Conservation (phyloP, 305 asterid genomes). For the Fraxinus baroniana region DNA sequence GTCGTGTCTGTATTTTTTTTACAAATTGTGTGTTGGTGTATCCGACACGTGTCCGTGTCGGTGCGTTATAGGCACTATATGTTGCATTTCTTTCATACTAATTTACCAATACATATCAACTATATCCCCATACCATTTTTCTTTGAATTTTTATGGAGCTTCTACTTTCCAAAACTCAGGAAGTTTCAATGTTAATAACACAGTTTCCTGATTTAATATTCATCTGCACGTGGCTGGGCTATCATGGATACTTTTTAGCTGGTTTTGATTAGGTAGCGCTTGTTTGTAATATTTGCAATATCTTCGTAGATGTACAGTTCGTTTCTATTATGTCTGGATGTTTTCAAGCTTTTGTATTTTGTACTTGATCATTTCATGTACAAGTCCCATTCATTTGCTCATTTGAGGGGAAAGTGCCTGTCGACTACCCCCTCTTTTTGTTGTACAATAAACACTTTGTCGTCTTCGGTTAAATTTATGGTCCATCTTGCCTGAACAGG, state of each 20-base stretch:
- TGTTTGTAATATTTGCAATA: conserved; percentile 6
- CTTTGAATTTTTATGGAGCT: conserved; percentile 8
- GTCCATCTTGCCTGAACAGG: conserved; percentile 51
- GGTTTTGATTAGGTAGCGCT: conserved; percentile 8
- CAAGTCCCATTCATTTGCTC: conserved; percentile 17
- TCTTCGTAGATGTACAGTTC: background rate
- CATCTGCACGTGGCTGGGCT: conserved; percentile 10
- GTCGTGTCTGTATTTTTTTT: too few species aligned
- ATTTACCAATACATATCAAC: conserved; percentile 13
- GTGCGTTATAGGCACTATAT: background rate
- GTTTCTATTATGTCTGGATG: background rate
- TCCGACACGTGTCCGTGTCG: too few species aligned
- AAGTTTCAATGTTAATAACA: conserved; percentile 1
- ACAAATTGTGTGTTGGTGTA: too few species aligned
- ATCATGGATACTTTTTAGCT: conserved; percentile 2
- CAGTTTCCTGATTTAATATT: conserved; percentile 8
- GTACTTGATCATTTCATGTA: conserved; percentile 13
- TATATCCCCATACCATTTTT: background rate
- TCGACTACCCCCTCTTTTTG: conserved; percentile 1
- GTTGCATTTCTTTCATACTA: conserved; percentile 14
- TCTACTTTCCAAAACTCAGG: conserved; percentile 7
- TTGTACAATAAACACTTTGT: conserved; percentile 20
- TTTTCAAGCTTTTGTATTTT: conserved; percentile 2
- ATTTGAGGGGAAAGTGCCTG: conserved; percentile 18
- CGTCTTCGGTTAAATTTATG: conserved; percentile 24